Percentiles rank a stretch among this genome's conserved stretches.
Conservation (phyloP, 176 grass and related monocot genomes). For the Avena insularis region DNA sequence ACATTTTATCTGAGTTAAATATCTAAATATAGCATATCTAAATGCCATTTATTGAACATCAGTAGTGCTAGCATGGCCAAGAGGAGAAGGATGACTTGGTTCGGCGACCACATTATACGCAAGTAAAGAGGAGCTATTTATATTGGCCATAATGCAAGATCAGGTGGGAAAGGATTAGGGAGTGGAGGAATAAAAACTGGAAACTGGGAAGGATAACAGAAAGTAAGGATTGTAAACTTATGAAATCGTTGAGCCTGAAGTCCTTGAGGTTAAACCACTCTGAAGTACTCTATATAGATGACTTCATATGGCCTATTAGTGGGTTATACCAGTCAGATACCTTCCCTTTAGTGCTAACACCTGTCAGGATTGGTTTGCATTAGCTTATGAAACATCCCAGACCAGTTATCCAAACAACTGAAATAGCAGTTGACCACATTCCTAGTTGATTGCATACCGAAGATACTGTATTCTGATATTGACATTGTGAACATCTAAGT, state of each 20-base stretch:
- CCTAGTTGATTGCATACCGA: constrained; percentile 14
- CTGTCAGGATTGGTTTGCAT: constrained; percentile 15
- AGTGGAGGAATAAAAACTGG: background rate
- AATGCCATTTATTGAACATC: background rate
- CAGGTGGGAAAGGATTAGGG: background rate
- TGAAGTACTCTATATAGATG: background rate
- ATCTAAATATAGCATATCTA: background rate
- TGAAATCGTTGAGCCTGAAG: constrained; percentile 2
- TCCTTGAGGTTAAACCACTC: background rate
- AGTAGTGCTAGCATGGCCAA: background rate
- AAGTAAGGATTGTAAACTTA: background rate
- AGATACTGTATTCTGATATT: constrained; percentile 17
- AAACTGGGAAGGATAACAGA: background rate
- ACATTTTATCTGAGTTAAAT: background rate
- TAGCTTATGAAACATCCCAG: constrained; percentile 12
- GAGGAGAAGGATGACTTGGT: background rate
- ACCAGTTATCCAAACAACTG: constrained; percentile 10
- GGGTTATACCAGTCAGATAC: constrained; percentile 24
- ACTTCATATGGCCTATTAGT: background rate
- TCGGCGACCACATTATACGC: background rate
- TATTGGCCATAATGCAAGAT: constrained; percentile 15
- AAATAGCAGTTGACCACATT: constrained; percentile 2
- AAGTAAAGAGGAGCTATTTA: background rate
- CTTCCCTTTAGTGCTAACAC: constrained; percentile 8
- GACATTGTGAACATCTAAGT: background rate